Percentiles rank a stretch among this genome's conserved stretches.
phyloP scores from a whole-genome alignment of 2,329 filamentous ascomycete genomes.

The Didymella glomerata region DNA sequence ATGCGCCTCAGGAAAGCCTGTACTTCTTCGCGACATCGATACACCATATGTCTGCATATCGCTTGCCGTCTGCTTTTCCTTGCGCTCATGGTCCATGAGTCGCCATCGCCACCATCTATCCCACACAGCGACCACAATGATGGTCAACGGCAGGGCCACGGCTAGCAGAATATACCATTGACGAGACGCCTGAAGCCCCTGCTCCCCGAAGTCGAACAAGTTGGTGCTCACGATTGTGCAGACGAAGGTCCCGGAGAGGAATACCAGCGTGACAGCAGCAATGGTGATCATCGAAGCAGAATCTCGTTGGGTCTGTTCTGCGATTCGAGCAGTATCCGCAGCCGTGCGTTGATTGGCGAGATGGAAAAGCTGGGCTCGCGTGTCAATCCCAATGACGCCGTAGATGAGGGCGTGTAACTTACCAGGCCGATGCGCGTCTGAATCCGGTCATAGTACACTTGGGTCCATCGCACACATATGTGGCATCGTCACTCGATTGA shows the following conservation, averaged over 20 bases:
- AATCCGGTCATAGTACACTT: conserved; percentile 31
- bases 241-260: conserved; percentile 36
- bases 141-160: conserved; percentile 1
- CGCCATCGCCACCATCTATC: not conserved
- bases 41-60: too few relatives aligned
- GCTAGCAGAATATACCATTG: conserved; percentile 1
- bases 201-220: conserved; percentile 2
- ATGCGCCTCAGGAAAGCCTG: too few relatives aligned
- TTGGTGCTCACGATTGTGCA: conserved; percentile 13
- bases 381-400: not conserved
- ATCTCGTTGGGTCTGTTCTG: conserved; percentile 34
- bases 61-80: not conserved
- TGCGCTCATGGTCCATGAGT: not conserved
- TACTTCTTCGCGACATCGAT: too few relatives aligned
- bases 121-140: conserved; percentile 3
- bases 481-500: conserved; percentile 13
- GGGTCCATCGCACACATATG: conserved; percentile 31
- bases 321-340: conserved; percentile 27
- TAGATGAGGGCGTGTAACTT: too few relatives aligned
- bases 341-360: conserved; percentile 35
- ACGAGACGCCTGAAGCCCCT: conserved; percentile 1
- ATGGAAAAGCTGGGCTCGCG: conserved; percentile 21
- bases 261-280: conserved; percentile 38
- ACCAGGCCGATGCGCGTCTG: conserved; percentile 37
- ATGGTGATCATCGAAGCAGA: conserved; percentile 41